Evolutionary conservation across 331 rosid genomes (phyloP).

Genomic region (Spiraea crenata): DNA sequence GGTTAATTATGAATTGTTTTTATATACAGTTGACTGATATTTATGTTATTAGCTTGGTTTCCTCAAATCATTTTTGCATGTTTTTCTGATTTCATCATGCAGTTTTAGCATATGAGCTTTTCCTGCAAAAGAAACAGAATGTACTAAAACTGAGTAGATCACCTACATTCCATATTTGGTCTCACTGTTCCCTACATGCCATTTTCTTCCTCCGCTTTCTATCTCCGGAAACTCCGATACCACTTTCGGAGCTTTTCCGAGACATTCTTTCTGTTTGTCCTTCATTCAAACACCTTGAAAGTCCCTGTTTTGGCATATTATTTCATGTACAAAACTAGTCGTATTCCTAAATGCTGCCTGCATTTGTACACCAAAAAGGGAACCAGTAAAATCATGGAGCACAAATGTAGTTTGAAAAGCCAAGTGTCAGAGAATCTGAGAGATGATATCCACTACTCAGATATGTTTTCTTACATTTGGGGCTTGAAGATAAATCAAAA

Average conservation of each 20-base stretch:
- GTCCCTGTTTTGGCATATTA: conserved; percentile 38
- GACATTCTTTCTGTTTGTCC: conserved; percentile 35
- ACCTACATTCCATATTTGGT: conserved; percentile 39
- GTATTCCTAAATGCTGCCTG: conserved; percentile 29
- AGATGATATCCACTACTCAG: conserved; percentile 14
- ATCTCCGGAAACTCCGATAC: conserved; percentile 35
- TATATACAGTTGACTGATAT: not conserved
- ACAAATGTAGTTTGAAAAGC: conserved; percentile 20
- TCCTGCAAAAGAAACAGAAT: conserved; percentile 28
- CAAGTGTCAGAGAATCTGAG: conserved; percentile 18
- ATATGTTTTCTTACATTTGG: conserved; percentile 26
- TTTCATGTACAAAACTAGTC: conserved; percentile 25
- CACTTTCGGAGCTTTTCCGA: conserved; percentile 18
- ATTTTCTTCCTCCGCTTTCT: conserved; percentile 31
- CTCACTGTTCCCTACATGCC: conserved; percentile 43
- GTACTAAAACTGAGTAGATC: conserved; percentile 9
- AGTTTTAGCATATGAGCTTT: not conserved
- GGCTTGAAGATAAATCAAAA: conserved; percentile 22
- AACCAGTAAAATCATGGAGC: conserved; percentile 31
- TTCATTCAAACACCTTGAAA: conserved; percentile 34
- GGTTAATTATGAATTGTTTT: not conserved
- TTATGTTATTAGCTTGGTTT: conserved; percentile 17
- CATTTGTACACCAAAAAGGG: conserved; percentile 38
- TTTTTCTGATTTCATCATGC: conserved; percentile 23
- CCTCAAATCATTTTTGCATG: not conserved